A percentile compares a stretch with the other conserved stretches of the same genome.
Evolutionary conservation across 305 asterid genomes (phyloP).

Genomic region (Rubia balearica): DNA sequence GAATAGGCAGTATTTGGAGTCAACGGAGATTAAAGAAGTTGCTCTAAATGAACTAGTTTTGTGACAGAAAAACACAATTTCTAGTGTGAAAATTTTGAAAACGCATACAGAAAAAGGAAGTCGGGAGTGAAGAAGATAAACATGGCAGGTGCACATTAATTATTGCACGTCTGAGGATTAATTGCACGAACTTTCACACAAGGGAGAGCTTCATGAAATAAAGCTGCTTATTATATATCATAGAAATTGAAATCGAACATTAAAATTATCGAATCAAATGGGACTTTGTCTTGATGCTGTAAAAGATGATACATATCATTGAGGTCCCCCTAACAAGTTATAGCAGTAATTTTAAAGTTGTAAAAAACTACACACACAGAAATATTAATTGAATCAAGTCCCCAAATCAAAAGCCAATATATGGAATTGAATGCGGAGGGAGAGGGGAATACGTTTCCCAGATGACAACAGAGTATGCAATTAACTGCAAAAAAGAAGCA

Average conservation of each 20-base stretch:
- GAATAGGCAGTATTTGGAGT: background rate
- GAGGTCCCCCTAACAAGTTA: background rate
- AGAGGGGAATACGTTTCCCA: background rate
- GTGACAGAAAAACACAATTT: background rate
- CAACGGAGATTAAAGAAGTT: background rate
- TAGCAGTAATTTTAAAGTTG: background rate
- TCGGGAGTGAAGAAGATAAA: background rate
- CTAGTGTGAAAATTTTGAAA: background rate
- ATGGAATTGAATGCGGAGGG: constrained; percentile 15
- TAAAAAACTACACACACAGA: constrained; percentile 5
- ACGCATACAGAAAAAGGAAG: background rate
- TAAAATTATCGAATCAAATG: background rate
- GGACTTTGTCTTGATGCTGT: constrained; percentile 18
- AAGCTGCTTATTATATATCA: background rate
- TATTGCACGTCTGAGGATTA: background rate
- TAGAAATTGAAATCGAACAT: constrained; percentile 12
- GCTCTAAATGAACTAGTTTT: background rate
- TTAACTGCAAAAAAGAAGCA: background rate
- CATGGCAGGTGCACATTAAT: background rate
- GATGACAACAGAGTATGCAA: background rate
- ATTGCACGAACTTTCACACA: constrained; percentile 20
- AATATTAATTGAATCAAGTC: constrained; percentile 7
- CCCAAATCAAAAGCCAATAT: background rate
- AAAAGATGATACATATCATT: constrained; percentile 9
- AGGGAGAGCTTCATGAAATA: background rate